Base-by-base conservation (phyloP, 257 asterid genomes). In the Nicotiana paniculata region DNA sequence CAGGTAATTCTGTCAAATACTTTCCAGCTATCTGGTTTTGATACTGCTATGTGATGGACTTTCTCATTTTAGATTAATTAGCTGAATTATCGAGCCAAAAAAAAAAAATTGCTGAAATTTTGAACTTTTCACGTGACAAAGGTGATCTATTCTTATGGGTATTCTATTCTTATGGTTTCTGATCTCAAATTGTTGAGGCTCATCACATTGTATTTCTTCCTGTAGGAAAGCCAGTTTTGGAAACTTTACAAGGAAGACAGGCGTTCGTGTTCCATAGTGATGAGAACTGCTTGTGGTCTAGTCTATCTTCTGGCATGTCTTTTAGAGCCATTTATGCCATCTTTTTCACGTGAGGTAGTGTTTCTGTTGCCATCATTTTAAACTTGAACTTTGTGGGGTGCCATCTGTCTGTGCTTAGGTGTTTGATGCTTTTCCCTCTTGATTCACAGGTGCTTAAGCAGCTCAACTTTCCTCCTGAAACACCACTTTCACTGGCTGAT, bases 281-380 rank as follows among this genome's bases (percentile, higher is more conserved):
- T 94, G 97, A 93, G 87, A 90, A 93, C 99, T 83, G 85, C 99
- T 61, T 87, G 89, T 16, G 99, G 99, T 82, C 81, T 96, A 77
- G 99, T 96, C n/a, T 90, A 93, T 88, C 95, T 96, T 82, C 97
- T 96, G 68, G 98, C 97, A 65, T 91, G 95, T 82, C 94, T 96
- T 83, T 86, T 96, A 82, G 98, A 94, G 84, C 99, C 99, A 74
- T 96, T 90, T 88, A 96, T 96, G 92, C 99, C 99, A 11, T 94
- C 99, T 13, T 92, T 96, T 85, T 87, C 98, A 39, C 76, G 81
- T n/a, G 97, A 93, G 97, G 98, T 94, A 87, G 89, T 74, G 30
- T 30, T 30, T 65, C 78, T 48, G 59, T 28, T 64, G 15, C 28
- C 63, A 64, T 62, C 32, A 74, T 48, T 8, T 43, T 15, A 15